A percentile compares a stretch with the other conserved stretches of the same genome.
phyloP scores from a whole-genome alignment of 2,329 filamentous ascomycete genomes.

The Tothia fuscella region DNA sequence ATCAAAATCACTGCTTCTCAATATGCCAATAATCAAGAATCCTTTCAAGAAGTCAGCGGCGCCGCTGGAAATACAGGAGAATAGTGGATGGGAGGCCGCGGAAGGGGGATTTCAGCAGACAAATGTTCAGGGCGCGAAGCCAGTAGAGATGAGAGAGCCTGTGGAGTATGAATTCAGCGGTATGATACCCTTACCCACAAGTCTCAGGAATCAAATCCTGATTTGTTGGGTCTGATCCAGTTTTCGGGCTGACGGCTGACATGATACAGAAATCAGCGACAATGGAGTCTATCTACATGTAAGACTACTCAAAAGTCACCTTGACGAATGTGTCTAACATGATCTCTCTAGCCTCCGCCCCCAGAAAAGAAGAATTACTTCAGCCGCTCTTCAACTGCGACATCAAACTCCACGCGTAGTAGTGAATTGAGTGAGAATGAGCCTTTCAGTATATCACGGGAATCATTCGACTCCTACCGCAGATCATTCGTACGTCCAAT shows the following conservation, averaged over 20 bases:
- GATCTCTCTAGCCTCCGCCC: slow-evolving; percentile 44
- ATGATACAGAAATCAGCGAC: slow-evolving; percentile 71
- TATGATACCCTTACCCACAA: slow-evolving; percentile 18
- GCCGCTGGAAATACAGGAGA: slow-evolving; percentile 18
- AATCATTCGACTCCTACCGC: slow-evolving; percentile 94
- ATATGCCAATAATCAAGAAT: slow-evolving; percentile 6
- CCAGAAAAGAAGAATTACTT: slow-evolving; percentile 75
- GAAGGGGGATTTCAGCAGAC: slow-evolving; percentile 23
- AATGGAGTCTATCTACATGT: slow-evolving; percentile 90
- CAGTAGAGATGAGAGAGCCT: slow-evolving; percentile 32
- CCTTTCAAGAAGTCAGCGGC: slow-evolving; percentile 7
- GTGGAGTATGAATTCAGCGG: slow-evolving; percentile 42
- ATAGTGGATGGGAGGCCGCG: slow-evolving; percentile 17
- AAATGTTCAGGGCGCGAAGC: slow-evolving; percentile 25
- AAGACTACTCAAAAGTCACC: slow-evolving; percentile 31
- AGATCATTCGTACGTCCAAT: slow-evolving; percentile 71
- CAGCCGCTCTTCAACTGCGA: slow-evolving; percentile 40
- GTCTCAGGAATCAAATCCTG: too few species aligned
- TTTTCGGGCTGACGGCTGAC: too few species aligned
- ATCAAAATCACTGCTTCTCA: background rate
- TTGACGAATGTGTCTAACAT: slow-evolving; percentile 15
- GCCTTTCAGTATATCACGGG: slow-evolving; percentile 86
- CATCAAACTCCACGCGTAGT: slow-evolving; percentile 44
- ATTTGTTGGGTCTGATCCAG: too few species aligned
- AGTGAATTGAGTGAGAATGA: slow-evolving; percentile 71